Evolutionary conservation across 768 basidiomycete species (phyloP).

Genomic region (Rhodosporidiobolus sp.): DNA sequence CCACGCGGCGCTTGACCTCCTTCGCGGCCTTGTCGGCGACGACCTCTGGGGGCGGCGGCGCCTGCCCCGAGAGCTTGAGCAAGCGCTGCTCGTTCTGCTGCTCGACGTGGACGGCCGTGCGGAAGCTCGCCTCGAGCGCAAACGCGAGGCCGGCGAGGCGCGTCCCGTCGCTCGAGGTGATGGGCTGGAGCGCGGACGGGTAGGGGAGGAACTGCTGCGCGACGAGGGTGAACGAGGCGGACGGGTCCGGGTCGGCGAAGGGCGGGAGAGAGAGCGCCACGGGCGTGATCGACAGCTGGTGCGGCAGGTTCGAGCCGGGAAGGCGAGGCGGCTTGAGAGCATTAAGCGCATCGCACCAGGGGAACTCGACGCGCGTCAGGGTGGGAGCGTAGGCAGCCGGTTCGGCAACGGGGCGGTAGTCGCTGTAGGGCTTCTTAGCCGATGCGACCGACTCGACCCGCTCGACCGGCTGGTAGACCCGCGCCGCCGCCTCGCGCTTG

Average conservation of each 20-base stretch:
- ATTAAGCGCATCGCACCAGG: not conserved
- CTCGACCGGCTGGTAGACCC: not conserved
- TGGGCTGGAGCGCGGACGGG: not conserved
- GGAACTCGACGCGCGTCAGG: too few species aligned
- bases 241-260: not conserved
- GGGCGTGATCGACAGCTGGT: not conserved
- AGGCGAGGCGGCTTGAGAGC: not conserved
- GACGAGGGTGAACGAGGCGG: not conserved
- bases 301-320: not conserved
- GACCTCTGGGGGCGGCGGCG: not conserved
- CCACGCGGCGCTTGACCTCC: not conserved
- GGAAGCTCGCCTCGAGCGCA: not conserved
- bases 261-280: not conserved
- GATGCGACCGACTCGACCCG: not conserved
- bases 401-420: not conserved
- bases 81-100: not conserved
- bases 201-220: constrained; percentile 11
- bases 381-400: not conserved
- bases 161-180: not conserved
- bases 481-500: not conserved
- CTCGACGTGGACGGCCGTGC: not conserved
- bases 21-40: not conserved
- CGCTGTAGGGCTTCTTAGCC: not conserved
- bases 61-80: too few species aligned
- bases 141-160: not conserved